Evolutionary conservation across 1,284 basidiomycete genomes (phyloP).

Genomic region (Ganoderma resinaceum): DNA sequence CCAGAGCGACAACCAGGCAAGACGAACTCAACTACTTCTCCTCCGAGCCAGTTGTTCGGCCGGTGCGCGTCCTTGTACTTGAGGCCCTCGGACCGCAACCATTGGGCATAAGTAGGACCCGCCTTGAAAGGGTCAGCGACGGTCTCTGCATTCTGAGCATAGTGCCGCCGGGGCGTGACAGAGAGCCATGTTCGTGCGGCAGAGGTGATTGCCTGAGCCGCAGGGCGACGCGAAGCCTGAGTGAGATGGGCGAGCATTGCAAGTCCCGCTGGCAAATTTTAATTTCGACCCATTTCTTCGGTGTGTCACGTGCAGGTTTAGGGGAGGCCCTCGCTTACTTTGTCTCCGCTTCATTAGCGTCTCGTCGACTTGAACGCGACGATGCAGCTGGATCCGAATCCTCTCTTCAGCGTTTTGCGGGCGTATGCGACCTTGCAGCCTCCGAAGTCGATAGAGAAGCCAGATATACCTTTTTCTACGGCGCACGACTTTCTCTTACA

Average conservation of each 20-base stretch:
- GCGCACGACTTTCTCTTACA: conserved; percentile 61
- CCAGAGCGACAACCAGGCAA: conserved; percentile 1
- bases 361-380: neutral
- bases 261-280: conserved; percentile 35
- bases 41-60: conserved; percentile 66
- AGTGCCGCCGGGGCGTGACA: conserved; percentile 28
- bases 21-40: conserved; percentile 58
- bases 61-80: conserved; percentile 47
- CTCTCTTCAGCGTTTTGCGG: conserved; percentile 53
- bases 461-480: conserved; percentile 47
- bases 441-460: conserved; percentile 43
- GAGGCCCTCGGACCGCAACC: conserved; percentile 45
- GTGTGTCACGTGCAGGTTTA: conserved; percentile 26
- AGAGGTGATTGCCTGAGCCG: neutral
- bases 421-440: conserved; percentile 63
- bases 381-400: conserved; percentile 15
- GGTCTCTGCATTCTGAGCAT: conserved; percentile 28
- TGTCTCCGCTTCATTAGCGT: neutral
- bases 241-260: conserved; percentile 43
- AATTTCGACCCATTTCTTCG: conserved; percentile 35
- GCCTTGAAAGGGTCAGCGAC: conserved; percentile 26
- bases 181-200: conserved; percentile 26
- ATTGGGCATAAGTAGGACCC: conserved; percentile 41
- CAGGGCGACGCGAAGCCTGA: conserved; percentile 32
- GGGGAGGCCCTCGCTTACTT: conserved; percentile 24